Evolutionary conservation across 805 yeast genomes (phyloP).

Genomic region (Babjeviella inositovora): DNA sequence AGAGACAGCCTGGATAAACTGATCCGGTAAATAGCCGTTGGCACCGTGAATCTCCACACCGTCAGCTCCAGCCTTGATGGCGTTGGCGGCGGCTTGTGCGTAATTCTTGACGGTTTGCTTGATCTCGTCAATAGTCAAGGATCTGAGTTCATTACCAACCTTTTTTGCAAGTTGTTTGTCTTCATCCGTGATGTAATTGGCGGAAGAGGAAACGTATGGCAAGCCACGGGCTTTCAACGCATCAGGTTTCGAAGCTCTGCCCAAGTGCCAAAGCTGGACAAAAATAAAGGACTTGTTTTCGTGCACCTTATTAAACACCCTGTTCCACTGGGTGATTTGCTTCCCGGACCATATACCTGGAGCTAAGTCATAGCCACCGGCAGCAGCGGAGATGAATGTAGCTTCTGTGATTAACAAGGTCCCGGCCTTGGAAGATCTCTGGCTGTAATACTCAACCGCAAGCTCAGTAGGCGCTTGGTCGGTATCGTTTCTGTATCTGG

Average conservation of each 20-base stretch:
- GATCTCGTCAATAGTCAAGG: conserved; percentile 4
- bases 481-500: conserved; percentile 10
- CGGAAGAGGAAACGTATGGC: conserved; percentile 7
- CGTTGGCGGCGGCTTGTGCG: conserved; percentile 12
- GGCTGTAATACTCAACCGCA: conserved; percentile 11
- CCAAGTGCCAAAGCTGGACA: conserved; percentile 28
- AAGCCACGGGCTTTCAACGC: conserved; percentile 9
- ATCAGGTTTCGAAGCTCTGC: conserved; percentile 17
- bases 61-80: conserved; percentile 18
- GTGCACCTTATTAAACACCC: conserved; percentile 26
- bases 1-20: conserved; percentile 14
- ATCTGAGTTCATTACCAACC: conserved; percentile 6
- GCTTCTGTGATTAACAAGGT: conserved; percentile 15
- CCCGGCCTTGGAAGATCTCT: conserved; percentile 14
- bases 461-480: conserved; percentile 13
- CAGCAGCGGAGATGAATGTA: conserved; percentile 10
- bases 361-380: conserved; percentile 7
- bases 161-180: conserved; percentile 3
- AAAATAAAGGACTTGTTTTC: conserved; percentile 16
- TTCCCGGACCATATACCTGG: conserved; percentile 13
- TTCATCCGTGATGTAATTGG: conserved; percentile 3
- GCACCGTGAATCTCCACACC: conserved; percentile 21
- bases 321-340: conserved; percentile 17
- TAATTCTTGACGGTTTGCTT: conserved; percentile 4
- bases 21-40: conserved; percentile 20